Conservation (phyloP, 2,329 filamentous ascomycete genomes). For the Xylaria digitata region DNA sequence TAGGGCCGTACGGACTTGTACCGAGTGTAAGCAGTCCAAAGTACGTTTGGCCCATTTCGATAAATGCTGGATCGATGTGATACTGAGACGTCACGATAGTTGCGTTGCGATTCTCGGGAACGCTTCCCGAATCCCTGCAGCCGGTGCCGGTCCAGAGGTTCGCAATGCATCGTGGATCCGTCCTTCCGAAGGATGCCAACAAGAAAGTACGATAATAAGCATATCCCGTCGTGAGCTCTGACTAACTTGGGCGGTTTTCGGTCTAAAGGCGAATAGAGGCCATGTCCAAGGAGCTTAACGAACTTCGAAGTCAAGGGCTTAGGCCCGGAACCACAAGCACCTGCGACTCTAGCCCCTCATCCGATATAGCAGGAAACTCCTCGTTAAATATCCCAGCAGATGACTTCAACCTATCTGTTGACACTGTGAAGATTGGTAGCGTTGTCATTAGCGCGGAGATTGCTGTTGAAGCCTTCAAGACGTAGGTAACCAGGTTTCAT, state of each 20-base stretch:
- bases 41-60: slow-evolving; percentile 35
- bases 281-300: slow-evolving; percentile 50
- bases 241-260: slow-evolving; percentile 13
- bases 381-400: slow-evolving; percentile 37
- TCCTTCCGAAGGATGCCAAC: slow-evolving; percentile 49
- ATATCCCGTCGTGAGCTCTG: background rate
- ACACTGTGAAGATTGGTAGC: slow-evolving; percentile 40
- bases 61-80: slow-evolving; percentile 22
- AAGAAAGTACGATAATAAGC: slow-evolving; percentile 45
- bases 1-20: slow-evolving; percentile 48
- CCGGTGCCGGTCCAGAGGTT: slow-evolving; percentile 46
- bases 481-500: slow-evolving; percentile 37
- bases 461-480: slow-evolving; percentile 42
- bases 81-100: slow-evolving; percentile 37
- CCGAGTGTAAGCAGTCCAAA: slow-evolving; percentile 51
- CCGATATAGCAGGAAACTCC: slow-evolving; percentile 36
- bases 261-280: slow-evolving; percentile 47
- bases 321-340: slow-evolving; percentile 39
- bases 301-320: slow-evolving; percentile 45
- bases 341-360: slow-evolving; percentile 41
- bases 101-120: slow-evolving; percentile 50
- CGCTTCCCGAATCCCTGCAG: slow-evolving; percentile 49
- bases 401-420: slow-evolving; percentile 42
- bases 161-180: slow-evolving; percentile 49
- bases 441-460: slow-evolving; percentile 37